Base-by-base conservation (phyloP, 2,329 filamentous ascomycete species). In the Colletotrichum musae region DNA sequence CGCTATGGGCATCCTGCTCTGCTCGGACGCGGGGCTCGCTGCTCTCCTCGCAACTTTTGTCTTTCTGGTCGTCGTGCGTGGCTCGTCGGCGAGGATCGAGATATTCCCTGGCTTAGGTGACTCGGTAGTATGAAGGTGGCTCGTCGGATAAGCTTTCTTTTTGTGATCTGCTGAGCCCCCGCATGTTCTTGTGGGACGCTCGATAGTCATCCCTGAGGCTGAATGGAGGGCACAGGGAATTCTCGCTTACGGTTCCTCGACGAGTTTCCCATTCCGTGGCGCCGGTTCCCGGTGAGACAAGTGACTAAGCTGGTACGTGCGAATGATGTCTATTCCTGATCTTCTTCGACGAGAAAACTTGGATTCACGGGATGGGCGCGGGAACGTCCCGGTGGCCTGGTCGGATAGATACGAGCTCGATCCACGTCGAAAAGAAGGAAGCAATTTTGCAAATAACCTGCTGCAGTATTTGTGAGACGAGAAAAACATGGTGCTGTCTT, bases 241-340 rank as follows among this genome's bases (percentile, higher is more conserved):
- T 24, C 36, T 57, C 54, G 36, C 56, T 61, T 52, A 6, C 24
- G 16, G 26, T 45, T 69, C 26, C 51, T 58, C 66, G 36, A 65
- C 56, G 47, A 62, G n/a, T 54, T 66, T 58, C 66, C 66, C 62
- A 66, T 60, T 66, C 66, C 66, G 63, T 56, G 66, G 66, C 52
- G 47, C 50, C 50, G 66, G 62, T 57, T 57, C 43, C 47, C 6
- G 32, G 32, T 69, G 56, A 69, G 66, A 66, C 62, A 69, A 24
- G 39, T 66, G 66, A 60, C 28, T 54, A 52, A 57, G 54, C 51
- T 58, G 26, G 12, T 45, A n/a, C 13, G n/a, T 18, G 50, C 28
- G 28, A 32, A 28, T 12, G 21, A 50, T 50, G 36, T 21, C 28
- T 32, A 32, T 32, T 32, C 28, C 10, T 32, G 41, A 43, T 24